Evolutionary conservation across 768 basidiomycete species (phyloP).

Genomic region (Pisolithus tinctorius): DNA sequence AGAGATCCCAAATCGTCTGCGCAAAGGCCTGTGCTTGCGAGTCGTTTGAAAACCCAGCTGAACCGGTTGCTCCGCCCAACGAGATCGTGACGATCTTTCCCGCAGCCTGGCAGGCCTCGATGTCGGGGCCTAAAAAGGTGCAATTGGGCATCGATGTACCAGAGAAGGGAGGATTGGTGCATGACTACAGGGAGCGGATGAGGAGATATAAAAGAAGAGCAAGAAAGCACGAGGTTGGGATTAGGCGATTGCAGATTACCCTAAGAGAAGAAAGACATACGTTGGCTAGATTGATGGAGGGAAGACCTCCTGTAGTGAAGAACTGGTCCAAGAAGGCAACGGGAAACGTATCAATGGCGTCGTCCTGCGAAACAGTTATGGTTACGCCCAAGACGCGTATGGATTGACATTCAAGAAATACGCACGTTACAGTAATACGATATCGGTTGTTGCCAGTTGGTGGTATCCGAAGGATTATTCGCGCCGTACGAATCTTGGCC

Average conservation of each 20-base stretch:
- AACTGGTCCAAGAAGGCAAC: conserved; percentile 57
- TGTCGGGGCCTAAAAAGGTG: conserved; percentile 50
- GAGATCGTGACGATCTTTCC: conserved; percentile 55
- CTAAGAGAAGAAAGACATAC: conserved; percentile 24
- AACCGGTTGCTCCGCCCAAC: conserved; percentile 57
- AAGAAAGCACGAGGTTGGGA: no score
- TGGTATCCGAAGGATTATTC: conserved; percentile 20
- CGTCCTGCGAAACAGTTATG: conserved; percentile 33
- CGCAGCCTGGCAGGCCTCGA: conserved; percentile 56
- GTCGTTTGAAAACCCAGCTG: conserved; percentile 55
- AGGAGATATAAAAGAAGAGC: background rate
- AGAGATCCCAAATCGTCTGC: conserved; percentile 60
- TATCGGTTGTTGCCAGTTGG: conserved; percentile 27
- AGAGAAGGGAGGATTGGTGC: conserved; percentile 51
- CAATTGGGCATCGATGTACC: conserved; percentile 62
- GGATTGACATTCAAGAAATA: background rate
- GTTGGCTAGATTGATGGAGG: conserved; percentile 56
- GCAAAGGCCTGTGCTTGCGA: conserved; percentile 54
- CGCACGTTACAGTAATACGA: conserved; percentile 27
- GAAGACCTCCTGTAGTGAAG: conserved; percentile 51
- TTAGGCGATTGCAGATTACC: no score
- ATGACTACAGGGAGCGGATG: conserved; percentile 50
- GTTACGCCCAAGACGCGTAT: background rate
- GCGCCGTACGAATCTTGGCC: conserved; percentile 35
- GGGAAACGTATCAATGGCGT: conserved; percentile 51